Conservation (phyloP, 768 basidiomycete species). For the Cyathus striatus region DNA sequence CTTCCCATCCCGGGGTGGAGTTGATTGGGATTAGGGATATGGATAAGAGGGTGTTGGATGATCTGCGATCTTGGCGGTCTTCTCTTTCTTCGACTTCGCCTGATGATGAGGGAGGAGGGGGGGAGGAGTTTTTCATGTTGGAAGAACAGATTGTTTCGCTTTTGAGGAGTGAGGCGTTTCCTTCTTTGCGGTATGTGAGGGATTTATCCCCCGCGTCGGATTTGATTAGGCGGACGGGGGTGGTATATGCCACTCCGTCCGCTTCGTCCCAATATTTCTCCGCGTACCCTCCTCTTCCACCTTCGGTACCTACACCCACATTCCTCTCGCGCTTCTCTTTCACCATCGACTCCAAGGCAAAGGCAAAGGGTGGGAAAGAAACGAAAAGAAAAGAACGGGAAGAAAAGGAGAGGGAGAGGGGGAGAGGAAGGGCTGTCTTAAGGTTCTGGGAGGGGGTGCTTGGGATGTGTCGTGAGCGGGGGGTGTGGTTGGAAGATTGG, state of each 20-base stretch:
- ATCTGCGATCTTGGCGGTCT: conserved; percentile 14
- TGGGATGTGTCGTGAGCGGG: conserved; percentile 42
- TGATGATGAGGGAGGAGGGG: conserved; percentile 16
- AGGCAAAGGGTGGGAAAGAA: background rate
- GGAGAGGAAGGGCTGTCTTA: conserved; percentile 12
- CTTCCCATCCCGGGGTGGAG: conserved; percentile 53
- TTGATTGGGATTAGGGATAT: conserved; percentile 73
- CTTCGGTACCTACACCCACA: no score
- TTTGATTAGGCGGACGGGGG: conserved; percentile 36
- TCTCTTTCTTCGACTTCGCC: background rate
- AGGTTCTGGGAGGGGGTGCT: conserved; percentile 47
- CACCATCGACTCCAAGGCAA: no score
- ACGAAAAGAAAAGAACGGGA: conserved; percentile 9
- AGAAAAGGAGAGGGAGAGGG: conserved; percentile 7
- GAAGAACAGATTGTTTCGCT: conserved; percentile 61
- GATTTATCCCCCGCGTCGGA: conserved; percentile 63
- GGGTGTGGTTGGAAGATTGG: conserved; percentile 65
- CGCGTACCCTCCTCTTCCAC: conserved; percentile 8
- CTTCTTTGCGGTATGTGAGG: conserved; percentile 51
- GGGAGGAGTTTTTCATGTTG: conserved; percentile 59
- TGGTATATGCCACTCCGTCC: conserved; percentile 7
- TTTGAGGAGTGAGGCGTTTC: conserved; percentile 55
- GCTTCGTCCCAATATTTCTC: conserved; percentile 1
- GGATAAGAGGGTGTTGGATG: conserved; percentile 54
- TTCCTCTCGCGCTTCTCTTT: no score